Base-by-base conservation (phyloP, 345 rosid species). In the Diplotaxis tenuifolia region DNA sequence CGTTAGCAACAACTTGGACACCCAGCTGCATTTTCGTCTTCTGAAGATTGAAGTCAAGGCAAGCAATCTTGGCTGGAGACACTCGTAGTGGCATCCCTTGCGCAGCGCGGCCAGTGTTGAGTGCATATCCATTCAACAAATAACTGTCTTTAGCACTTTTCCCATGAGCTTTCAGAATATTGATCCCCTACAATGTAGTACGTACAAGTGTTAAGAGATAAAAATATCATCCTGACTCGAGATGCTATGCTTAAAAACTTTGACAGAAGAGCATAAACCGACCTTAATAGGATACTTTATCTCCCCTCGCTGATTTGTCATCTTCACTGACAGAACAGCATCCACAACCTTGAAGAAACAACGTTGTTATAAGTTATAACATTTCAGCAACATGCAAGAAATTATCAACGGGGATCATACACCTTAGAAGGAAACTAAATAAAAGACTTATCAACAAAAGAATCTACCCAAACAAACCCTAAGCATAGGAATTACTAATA, bases 21-120 rank as follows among this genome's bases (percentile, higher is more conserved):
- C 97, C 99, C 80, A 92, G 31, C 80, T 90, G 98, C 97, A 92
- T 89, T 82, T 95, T 95, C 53, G 96, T 90, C 83, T 86, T 95
- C 84, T 95, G 97, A 68, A 96, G 91, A 78, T 92, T 92, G 63
- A 96, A 90, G 83, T 96, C 99, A 36, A 92, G 98, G 79, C 96
- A 89, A 9, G 99, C 98, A 75, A 95, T 86, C 83, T 78, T 92
- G 36, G 98, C 94, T 38, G 98, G 90, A 52, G 92, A 81, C 68
- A 92, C 99, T 83, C 87, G 86, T 65, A 85, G 65, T 62, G 96
- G 98, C 97, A 95, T 92, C 76, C 99, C 99, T 84, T 90, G 99
- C 32, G 99, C 97, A 79, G 98, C 96, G 68, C 94, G 96, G 2
- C 96, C 97, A 68, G 98, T 86, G 68, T 90, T 87, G 67, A 95